Conservation (phyloP, 177 flowering plant genomes). For the Tripterygium wilfordii region DNA sequence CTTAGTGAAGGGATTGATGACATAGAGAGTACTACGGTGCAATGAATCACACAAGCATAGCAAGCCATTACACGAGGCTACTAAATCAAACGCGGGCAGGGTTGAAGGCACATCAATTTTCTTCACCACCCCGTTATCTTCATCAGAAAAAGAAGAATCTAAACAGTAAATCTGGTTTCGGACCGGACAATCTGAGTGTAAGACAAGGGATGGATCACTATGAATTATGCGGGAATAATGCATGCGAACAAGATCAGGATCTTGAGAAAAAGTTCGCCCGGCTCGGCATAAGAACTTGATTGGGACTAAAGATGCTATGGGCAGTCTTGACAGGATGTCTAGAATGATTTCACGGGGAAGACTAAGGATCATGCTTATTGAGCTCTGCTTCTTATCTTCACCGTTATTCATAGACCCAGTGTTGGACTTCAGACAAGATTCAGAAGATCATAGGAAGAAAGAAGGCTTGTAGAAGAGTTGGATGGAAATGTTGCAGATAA, state of each 20-base stretch:
- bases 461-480: no score
- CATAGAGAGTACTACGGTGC: neutral
- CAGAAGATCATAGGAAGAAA: no score
- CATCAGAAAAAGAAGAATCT: neutral
- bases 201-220: slow-evolving; percentile 12
- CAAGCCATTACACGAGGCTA: neutral
- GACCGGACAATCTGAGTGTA: slow-evolving; percentile 14
- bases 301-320: slow-evolving; percentile 10
- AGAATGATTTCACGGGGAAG: slow-evolving; percentile 5
- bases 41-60: neutral
- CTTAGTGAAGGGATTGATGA: neutral
- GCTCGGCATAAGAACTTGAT: slow-evolving; percentile 12
- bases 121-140: neutral
- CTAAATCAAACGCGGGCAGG: neutral
- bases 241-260: slow-evolving; percentile 7
- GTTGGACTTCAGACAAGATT: no score
- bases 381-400: neutral
- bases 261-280: slow-evolving; percentile 9
- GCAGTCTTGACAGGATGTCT: slow-evolving; percentile 8
- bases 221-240: slow-evolving; percentile 7
- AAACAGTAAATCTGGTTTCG: slow-evolving; percentile 15
- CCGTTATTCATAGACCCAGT: no score
- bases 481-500: no score
- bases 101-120: slow-evolving; percentile 3
- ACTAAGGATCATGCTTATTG: neutral